Evolutionary conservation across 2,329 filamentous ascomycete species (phyloP), one percentile per base, ranked within the genome.

Genomic region (Coleophoma eucalyptorum): DNA sequence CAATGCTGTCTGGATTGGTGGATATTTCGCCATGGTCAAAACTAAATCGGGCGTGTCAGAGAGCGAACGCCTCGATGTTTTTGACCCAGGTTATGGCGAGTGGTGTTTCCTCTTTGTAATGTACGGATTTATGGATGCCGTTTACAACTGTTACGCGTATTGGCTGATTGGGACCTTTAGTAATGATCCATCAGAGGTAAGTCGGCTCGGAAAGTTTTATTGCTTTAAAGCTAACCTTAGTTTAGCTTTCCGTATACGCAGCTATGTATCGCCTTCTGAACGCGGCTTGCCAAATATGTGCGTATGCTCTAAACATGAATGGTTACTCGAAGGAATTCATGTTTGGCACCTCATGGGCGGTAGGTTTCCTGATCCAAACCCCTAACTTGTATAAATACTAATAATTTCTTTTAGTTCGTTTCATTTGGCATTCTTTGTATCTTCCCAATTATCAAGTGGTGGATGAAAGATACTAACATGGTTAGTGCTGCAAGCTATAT

Each of bases 1-100:
- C 13, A 84, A 92, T 69, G 81, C 72, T 44, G 79, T 92, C 61
- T 94, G 89, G 87, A 89, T 89, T 44, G 87, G 86, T 53, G 89
- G 90, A n/a, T 92, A 85, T 68, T 35, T 35, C 33, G 33, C 33
- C 10, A 35, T 35, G 33, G 33, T 35, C n/a, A 35, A 35, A 35
- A 35, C 33, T 10, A 35, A 35, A n/a, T 10, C 10, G 10, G 33
- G 33, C 33, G 10, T 35, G 33, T 10, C 33, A 35, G 33, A 35
- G n/a, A n/a, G 10, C 33, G 33, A 35, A 35, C 33, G 33, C 33
- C 33, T 35, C n/a, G 33, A 35, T 35, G 33, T 35, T 10, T 35
- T 10, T n/a, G 33, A 35, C n/a, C 10, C 10, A 10, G 33, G 33
- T 10, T 35, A 35, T n/a, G 33, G 33, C 10, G 33, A 35, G n/a